These are phyloP conservation scores for Phyllosticta citrichinensis DNA, from an alignment of 2,329 filamentous ascomycete genomes.

Conservation along the genomic window DNA sequence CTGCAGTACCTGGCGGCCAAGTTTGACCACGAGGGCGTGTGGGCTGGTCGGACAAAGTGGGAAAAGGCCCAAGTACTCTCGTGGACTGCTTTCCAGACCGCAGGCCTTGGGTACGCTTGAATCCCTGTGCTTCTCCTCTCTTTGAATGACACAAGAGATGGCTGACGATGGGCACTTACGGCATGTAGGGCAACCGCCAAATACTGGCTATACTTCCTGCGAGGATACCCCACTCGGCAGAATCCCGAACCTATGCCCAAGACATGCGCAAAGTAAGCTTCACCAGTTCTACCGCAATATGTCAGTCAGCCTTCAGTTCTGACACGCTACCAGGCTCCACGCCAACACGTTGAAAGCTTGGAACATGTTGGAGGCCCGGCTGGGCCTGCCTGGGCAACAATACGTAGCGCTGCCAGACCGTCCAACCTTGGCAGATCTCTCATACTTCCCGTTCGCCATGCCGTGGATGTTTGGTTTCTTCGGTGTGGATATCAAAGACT, in stretches of 20 bases:
- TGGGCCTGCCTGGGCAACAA: conserved; percentile 14
- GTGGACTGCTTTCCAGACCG: conserved; percentile 30
- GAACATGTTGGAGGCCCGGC: neutral
- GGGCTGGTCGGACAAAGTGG: conserved; percentile 21
- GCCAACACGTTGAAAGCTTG: neutral
- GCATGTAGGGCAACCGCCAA: conserved; percentile 21
- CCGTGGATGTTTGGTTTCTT: conserved; percentile 29
- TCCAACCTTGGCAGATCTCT: conserved; percentile 28
- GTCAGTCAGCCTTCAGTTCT: too few species aligned
- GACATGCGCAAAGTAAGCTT: conserved; percentile 15
- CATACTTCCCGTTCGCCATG: conserved; percentile 30
- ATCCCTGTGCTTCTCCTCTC: neutral
- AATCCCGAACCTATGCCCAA: conserved; percentile 16
- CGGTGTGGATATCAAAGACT: conserved; percentile 22
- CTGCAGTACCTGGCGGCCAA: conserved; percentile 27
- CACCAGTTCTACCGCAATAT: neutral
- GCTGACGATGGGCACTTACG: neutral
- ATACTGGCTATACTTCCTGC: conserved; percentile 27
- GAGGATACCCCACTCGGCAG: conserved; percentile 19
- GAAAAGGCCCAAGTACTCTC: conserved; percentile 22
- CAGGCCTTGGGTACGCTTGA: conserved; percentile 22
- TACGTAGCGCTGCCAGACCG: conserved; percentile 27
- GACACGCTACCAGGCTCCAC: neutral
- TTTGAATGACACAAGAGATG: too few species aligned
- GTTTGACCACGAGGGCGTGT: conserved; percentile 25